Evolutionary conservation across 768 basidiomycete genomes (phyloP), one percentile per base, ranked within the genome.

Genomic region (Clavaria fumosa): DNA sequence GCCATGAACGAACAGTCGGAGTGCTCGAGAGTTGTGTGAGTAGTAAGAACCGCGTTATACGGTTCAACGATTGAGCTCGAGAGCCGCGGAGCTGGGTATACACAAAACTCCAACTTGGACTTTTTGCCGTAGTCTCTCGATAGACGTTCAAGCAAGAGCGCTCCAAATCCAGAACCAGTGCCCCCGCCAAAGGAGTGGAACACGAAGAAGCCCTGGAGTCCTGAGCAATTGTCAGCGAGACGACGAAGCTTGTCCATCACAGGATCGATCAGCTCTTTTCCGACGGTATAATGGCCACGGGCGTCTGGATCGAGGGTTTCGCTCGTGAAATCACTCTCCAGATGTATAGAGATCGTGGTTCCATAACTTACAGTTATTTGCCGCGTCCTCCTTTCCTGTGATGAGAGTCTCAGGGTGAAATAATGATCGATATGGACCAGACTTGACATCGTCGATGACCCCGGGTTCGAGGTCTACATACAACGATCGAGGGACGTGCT

Each of bases 141-240:
- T 37, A 99, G 76, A 47, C 84, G 78, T 63, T 97, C 93, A 42
- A 99, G 76, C 37, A 97, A 73, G 47, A 97, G 75, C 36, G 93
- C 90, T 51, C 93, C 93, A 55, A 99, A 93, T 47, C 93, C 93
- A 41, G 93, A 99, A 45, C 93, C 93, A 45, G 93, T 97, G 61
- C 93, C 93, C 53, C 93, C 93, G 58, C 93, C 93, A 59, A 99
- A 97, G 34, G 93, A 99, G 69, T 96, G 93, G 78, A 97, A 97
- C 50, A 95, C 89, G 57, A 97, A 97, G 71, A 97, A 99, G 44
- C 93, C 93, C 60, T 97, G 93, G 19, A 97, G 78, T 51, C 93
- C 93, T 38, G 72, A 70, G 66, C 93, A 96, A 68, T 91, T 91
- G 59, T 99, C 93, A 39, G 93, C 81, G 37, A 99, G 73, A 48